A percentile compares a stretch with the other conserved stretches of the same genome.
Conservation (phyloP, 768 basidiomycete genomes). For the Amanita rimosa region DNA sequence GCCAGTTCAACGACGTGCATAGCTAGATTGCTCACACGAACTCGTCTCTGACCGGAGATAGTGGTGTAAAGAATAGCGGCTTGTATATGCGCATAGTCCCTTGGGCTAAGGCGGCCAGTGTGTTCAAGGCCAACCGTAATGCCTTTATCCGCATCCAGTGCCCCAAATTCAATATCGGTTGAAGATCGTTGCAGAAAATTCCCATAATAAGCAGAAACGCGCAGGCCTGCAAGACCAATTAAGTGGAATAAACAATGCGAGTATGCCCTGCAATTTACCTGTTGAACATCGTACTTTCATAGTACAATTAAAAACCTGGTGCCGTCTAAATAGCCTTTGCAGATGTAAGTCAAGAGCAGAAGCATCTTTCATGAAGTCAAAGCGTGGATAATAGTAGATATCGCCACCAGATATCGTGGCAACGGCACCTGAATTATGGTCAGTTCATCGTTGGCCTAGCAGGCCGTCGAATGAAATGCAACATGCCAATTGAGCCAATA, state of each 20-base stretch:
- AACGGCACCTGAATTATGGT: conserved; percentile 38
- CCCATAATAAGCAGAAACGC: conserved; percentile 54
- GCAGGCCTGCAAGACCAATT: conserved; percentile 35
- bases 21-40: conserved; percentile 80
- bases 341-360: conserved; percentile 65
- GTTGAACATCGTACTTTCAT: conserved; percentile 78
- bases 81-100: conserved; percentile 71
- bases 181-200: conserved; percentile 58
- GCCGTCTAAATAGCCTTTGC: conserved; percentile 51
- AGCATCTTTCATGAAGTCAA: conserved; percentile 57
- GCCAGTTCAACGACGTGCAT: conserved; percentile 73
- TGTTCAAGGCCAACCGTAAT: conserved; percentile 71
- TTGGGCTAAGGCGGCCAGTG: conserved; percentile 53
- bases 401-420: conserved; percentile 79
- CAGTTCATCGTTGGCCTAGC: conserved; percentile 3
- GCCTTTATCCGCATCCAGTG: conserved; percentile 73
- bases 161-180: conserved; percentile 70
- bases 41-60: conserved; percentile 63
- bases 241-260: not conserved
- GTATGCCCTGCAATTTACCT: conserved; percentile 31
- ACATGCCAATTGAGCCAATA: conserved; percentile 72
- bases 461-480: not conserved
- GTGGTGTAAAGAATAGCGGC: conserved; percentile 85
- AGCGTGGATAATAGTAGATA: conserved; percentile 88
- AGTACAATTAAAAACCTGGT: conserved; percentile 69